Evolutionary conservation across 352 stramenopile species (phyloP), one percentile per base, ranked within the genome.

Genomic region (Stramenopiles sp.): DNA sequence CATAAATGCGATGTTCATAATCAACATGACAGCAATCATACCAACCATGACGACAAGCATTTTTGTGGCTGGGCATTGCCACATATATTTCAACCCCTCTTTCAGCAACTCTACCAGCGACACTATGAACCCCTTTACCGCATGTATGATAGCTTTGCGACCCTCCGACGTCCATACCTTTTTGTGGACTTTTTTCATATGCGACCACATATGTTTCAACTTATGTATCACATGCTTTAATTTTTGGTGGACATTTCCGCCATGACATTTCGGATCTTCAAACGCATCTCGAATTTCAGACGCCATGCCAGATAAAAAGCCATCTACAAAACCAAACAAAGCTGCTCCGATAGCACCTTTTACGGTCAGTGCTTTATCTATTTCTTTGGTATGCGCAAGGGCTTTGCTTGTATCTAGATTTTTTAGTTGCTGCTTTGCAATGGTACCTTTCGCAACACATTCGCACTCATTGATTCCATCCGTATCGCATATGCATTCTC

Each of bases 251-350:
- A 78, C 8, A 14, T 78, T 14, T 14, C 22, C 31, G 22, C 4
- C 22, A 78, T 8, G 31, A 14, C 71, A 78, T 33, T 78, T 78
- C 14, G 71, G 71, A 14, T 78, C 71, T 78, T 78, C 71, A 78
- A 78, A 78, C 4, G 4, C 14, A 4, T 14, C 31, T 78, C 22
- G 4, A 33, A 78, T 8, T 33, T 78, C 71, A 78, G 71, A 78
- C 4, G 22, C 4, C 71, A 78, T 78, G 8, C 71, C 71, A 8
- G 71, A 14, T 14, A 14, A 78, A 4, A 33, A 14, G 14, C 71
- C 71, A 14, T 78, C 71, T 14, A 14, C 71, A 78, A 78, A 78
- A 31, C 71, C 71, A 78, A 78, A 78, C 8, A 78, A 4, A 33
- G 71, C 4, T 4, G 71, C 71, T 14, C 71, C 71, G 1, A 4